Conservation (phyloP, 108 stramenopile species). For the Nitzschia palea region DNA sequence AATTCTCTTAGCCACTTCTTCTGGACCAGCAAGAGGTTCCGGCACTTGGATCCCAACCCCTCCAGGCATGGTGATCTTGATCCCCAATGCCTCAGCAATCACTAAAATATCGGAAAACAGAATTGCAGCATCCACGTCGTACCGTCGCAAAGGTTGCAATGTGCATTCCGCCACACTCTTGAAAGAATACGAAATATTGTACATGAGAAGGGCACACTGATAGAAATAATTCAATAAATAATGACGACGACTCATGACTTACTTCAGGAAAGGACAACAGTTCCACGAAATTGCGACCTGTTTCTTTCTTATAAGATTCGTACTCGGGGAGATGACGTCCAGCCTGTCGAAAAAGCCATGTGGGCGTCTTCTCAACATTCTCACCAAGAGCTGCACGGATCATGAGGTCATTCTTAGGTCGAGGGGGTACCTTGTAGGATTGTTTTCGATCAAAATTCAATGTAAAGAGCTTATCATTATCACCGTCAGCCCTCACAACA, state of each 20-base stretch:
- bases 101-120: slow-evolving; percentile 96
- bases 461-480: slow-evolving; percentile 1
- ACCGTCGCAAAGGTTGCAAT: slow-evolving; percentile 90
- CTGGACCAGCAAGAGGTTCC: slow-evolving; percentile 71
- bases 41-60: slow-evolving; percentile 93
- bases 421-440: slow-evolving; percentile 16
- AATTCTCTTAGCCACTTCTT: slow-evolving; percentile 75
- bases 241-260: slow-evolving; percentile 14
- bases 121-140: slow-evolving; percentile 94
- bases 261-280: slow-evolving; percentile 80
- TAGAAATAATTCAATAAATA: background rate
- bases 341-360: slow-evolving; percentile 96
- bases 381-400: slow-evolving; percentile 80
- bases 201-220: background rate
- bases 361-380: slow-evolving; percentile 75
- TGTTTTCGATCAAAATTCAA: background rate
- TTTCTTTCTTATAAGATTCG: slow-evolving; percentile 77
- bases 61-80: slow-evolving; percentile 94
- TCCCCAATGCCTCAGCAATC: slow-evolving; percentile 84
- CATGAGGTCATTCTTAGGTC: slow-evolving; percentile 81
- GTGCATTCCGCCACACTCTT: slow-evolving; percentile 94
- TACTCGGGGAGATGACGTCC: slow-evolving; percentile 96
- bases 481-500: background rate
- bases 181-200: no score
- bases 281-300: slow-evolving; percentile 88